Evolutionary conservation across 805 yeast species (phyloP).

Genomic region (Zygosaccharomyces gambellarensis): DNA sequence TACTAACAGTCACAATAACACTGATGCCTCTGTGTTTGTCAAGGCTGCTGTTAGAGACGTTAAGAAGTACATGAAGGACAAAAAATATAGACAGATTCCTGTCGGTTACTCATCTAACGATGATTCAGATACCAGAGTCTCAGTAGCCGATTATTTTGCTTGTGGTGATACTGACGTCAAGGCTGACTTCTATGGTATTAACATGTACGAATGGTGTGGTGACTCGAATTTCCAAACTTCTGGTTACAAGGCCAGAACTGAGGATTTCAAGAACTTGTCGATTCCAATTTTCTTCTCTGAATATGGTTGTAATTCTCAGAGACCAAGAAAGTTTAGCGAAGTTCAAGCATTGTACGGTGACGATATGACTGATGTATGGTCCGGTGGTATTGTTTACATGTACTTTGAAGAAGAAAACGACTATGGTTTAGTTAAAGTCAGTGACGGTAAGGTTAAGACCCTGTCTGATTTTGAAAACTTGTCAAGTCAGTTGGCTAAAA

Average conservation of each 20-base stretch:
- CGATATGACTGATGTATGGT: conserved; percentile 80
- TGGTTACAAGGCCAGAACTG: conserved; percentile 63
- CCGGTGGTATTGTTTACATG: conserved; percentile 88
- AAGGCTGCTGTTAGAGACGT: conserved; percentile 80
- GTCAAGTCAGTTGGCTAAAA: conserved; percentile 50
- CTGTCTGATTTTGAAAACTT: conserved; percentile 60
- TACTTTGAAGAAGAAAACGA: conserved; percentile 72
- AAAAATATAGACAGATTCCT: conserved; percentile 65
- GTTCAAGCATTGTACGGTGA: conserved; percentile 58
- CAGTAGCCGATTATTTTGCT: conserved; percentile 67
- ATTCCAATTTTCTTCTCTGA: conserved; percentile 77
- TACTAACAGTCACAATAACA: conserved; percentile 58
- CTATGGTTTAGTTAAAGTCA: conserved; percentile 65
- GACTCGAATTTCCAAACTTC: conserved; percentile 49
- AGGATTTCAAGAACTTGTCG: conserved; percentile 58
- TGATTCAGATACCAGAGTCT: conserved; percentile 59
- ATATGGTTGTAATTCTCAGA: conserved; percentile 70
- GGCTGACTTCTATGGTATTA: conserved; percentile 83
- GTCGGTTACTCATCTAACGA: conserved; percentile 82
- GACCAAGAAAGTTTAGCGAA: conserved; percentile 70
- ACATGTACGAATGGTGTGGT: conserved; percentile 91
- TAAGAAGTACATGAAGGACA: conserved; percentile 56
- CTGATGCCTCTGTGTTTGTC: conserved; percentile 74
- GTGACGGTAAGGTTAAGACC: conserved; percentile 48
- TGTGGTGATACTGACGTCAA: conserved; percentile 62